A percentile compares a stretch with the other conserved stretches of the same genome.
phyloP scores from a whole-genome alignment of 129 eudicot genomes.

The Logfia minima region DNA sequence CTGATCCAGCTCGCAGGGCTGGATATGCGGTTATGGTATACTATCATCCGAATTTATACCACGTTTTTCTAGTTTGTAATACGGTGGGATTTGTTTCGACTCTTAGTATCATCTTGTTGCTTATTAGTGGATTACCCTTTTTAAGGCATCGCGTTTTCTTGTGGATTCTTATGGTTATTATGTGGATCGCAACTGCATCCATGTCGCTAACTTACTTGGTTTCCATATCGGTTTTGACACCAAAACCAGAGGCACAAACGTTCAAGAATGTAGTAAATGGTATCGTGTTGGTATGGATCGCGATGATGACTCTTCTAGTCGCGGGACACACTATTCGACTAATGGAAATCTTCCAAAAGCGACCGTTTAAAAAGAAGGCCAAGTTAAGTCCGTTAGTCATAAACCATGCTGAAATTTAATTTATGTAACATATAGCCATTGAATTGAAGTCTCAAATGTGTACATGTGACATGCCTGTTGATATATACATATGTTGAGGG shows the following conservation, averaged over 20 bases:
- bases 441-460: too few species aligned
- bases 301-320: neutral
- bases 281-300: slow-evolving; percentile 12
- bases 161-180: slow-evolving; percentile 13
- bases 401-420: neutral
- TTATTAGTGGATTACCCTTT: slow-evolving; percentile 12
- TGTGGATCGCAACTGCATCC: slow-evolving; percentile 13
- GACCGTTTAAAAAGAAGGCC: neutral
- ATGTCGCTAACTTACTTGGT: slow-evolving; percentile 10
- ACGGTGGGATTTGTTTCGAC: slow-evolving; percentile 13
- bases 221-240: neutral
- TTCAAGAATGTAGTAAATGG: neutral
- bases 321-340: neutral
- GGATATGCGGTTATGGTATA: slow-evolving; percentile 1
- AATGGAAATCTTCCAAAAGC: neutral
- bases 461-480: too few species aligned
- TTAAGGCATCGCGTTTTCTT: slow-evolving; percentile 1
- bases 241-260: neutral
- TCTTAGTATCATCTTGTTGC: slow-evolving; percentile 17
- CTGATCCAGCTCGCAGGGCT: neutral
- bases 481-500: too few species aligned
- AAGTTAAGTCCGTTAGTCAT: neutral
- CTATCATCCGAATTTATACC: neutral
- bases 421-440: neutral
- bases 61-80: neutral